Evolutionary conservation across 177 flowering plant species (phyloP).

Genomic region (Vitis hybrid): DNA sequence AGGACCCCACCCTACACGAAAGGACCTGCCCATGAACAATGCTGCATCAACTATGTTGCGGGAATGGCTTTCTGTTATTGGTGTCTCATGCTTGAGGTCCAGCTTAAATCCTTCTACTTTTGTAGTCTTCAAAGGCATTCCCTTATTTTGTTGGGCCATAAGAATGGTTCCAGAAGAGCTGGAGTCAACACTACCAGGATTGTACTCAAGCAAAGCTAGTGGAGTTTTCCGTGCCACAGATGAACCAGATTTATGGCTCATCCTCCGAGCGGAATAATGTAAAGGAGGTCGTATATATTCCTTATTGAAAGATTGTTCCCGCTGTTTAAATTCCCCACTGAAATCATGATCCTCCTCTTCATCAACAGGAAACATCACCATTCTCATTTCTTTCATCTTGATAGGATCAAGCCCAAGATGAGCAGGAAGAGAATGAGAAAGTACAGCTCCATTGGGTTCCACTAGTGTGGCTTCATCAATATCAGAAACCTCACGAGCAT

Average conservation of each 20-base stretch:
- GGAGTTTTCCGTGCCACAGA: constrained; percentile 69
- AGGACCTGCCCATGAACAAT: constrained; percentile 96
- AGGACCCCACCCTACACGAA: constrained; percentile 99
- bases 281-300: constrained; percentile 42
- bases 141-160: constrained; percentile 68
- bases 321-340: constrained; percentile 29
- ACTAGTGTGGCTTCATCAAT: constrained; percentile 44
- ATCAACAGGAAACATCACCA: constrained; percentile 79
- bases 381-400: constrained; percentile 86
- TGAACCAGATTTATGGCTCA: constrained; percentile 43
- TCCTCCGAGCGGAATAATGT: constrained; percentile 37
- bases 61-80: constrained; percentile 59
- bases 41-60: constrained; percentile 86
- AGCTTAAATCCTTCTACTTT: constrained; percentile 76
- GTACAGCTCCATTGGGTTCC: constrained; percentile 34
- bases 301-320: constrained; percentile 34
- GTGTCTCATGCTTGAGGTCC: constrained; percentile 67
- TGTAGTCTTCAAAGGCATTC: constrained; percentile 40
- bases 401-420: constrained; percentile 95
- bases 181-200: constrained; percentile 41
- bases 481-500: constrained; percentile 43
- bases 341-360: constrained; percentile 39
- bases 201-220: constrained; percentile 71
- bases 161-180: constrained; percentile 60
- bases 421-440: constrained; percentile 92